Evolutionary conservation across 805 yeast species (phyloP).

Genomic region (Candida coleopterorum): DNA sequence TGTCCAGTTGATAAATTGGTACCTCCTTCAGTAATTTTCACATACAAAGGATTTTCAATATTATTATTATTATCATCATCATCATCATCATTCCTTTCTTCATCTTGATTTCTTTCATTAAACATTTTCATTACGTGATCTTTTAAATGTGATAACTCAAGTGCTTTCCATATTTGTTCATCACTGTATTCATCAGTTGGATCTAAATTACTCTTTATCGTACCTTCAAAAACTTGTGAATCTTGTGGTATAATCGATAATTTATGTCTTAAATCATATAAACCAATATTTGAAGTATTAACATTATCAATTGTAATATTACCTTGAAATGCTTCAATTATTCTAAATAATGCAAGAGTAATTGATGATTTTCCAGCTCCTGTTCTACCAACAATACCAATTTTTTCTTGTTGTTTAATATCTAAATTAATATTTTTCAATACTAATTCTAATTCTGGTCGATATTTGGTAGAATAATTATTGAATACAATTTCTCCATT

Average conservation of each 20-base stretch:
- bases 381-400: constrained; percentile 44
- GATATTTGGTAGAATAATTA: constrained; percentile 37
- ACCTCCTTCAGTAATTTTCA: constrained; percentile 40
- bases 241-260: constrained; percentile 44
- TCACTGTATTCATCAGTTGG: constrained; percentile 33
- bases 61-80: no score
- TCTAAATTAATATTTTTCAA: constrained; percentile 34
- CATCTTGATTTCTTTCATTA: constrained; percentile 24
- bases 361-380: constrained; percentile 45
- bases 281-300: constrained; percentile 32
- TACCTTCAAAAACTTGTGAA: constrained; percentile 42
- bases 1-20: constrained; percentile 49
- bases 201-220: constrained; percentile 37
- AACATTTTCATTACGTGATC: constrained; percentile 36
- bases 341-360: constrained; percentile 40
- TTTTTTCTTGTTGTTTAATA: constrained; percentile 35
- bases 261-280: constrained; percentile 39
- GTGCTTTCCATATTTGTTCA: constrained; percentile 38
- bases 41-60: constrained; percentile 28
- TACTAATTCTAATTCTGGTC: constrained; percentile 42
- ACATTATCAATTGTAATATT: constrained; percentile 31
- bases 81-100: no score
- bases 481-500: constrained; percentile 33
- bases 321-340: constrained; percentile 37
- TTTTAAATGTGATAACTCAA: constrained; percentile 40